Base-by-base conservation (phyloP, 305 asterid species). In the Andrographis paniculata region DNA sequence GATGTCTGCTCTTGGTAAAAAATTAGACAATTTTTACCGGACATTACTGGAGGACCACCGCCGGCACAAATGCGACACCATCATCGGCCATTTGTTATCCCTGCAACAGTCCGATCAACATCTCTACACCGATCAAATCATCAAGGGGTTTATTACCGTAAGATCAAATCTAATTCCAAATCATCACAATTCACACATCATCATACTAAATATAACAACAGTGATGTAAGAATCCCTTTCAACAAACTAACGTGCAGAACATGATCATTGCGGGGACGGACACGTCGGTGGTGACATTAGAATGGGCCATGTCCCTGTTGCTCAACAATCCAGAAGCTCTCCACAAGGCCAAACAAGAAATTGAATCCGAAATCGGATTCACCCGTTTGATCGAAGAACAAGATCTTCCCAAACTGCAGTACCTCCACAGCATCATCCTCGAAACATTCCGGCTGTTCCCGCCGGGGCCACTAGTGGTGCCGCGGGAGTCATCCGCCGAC, bases 131-230 rank as follows among this genome's bases (percentile, higher is more conserved):
- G 74, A 77, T 47, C 66, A 39, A 22, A 65, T 48, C 37, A 67
- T 77, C 27, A 77, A 77, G 61, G 85, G 78, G 11, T 56, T 72
- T 45, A 57, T 76, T 1, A 60, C 60, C 9, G 76, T 73, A 55
- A 53, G 47, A 23, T 23, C 28, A 23, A 23, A 3, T 23, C 28
- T 23, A 23, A 3, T 23, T 23, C 28, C 28, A 3, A 3, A 23
- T 23, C 28, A 3, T 23, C 28, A 23, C 8, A 3, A 23, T 23
- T 8, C 3, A 8, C 8, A 8, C 8, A 3, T 23, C 8, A 3
- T 23, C 28, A 23, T 23, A 2, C 48, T 8, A 42, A 18, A 43
- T 17, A n/a, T 3, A n/a, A n/a, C n/a, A n/a, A n/a, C n/a, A n/a
- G n/a, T n/a, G n/a, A n/a, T n/a, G n/a, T n/a, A n/a, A n/a, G n/a